These are phyloP conservation scores for Haplosporangium sp. DNA, from an alignment of 371 early-diverging fungal species.

Conservation along the genomic window DNA sequence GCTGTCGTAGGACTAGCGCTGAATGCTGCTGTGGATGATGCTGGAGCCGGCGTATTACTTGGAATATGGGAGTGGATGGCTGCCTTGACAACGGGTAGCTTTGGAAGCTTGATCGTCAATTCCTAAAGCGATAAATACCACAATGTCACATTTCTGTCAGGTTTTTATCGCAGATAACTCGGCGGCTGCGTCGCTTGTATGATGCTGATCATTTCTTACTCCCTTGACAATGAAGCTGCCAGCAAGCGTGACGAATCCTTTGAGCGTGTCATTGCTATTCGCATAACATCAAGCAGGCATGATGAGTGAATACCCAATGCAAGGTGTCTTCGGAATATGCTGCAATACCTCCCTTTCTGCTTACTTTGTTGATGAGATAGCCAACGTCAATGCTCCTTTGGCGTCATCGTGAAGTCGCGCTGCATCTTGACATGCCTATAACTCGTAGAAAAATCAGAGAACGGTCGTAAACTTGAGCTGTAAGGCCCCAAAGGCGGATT, in stretches of 20 bases:
- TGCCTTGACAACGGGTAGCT: constrained; percentile 38
- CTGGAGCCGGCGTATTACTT: constrained; percentile 2
- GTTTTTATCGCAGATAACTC: neutral
- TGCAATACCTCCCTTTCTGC: neutral
- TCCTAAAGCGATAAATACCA: constrained; percentile 18
- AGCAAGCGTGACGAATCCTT: constrained; percentile 47
- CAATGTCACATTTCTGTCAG: no score
- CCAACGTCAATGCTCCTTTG: constrained; percentile 46
- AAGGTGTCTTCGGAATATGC: neutral
- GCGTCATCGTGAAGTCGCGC: constrained; percentile 46
- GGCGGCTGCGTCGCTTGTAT: neutral
- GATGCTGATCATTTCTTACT: constrained; percentile 12
- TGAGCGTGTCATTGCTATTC: constrained; percentile 42
- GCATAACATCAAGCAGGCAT: neutral
- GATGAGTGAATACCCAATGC: neutral
- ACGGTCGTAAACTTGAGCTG: neutral
- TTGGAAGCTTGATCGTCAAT: constrained; percentile 43
- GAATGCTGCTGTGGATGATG: neutral
- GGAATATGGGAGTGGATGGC: constrained; percentile 44
- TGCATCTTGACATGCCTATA: constrained; percentile 51
- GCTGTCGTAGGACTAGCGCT: neutral
- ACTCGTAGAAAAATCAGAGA: neutral
- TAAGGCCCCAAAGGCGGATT: neutral
- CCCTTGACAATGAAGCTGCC: constrained; percentile 52
- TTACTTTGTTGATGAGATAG: constrained; percentile 45